Conservation (phyloP, 2,329 filamentous ascomycete genomes). For the Gaeumannomyces sp. region DNA sequence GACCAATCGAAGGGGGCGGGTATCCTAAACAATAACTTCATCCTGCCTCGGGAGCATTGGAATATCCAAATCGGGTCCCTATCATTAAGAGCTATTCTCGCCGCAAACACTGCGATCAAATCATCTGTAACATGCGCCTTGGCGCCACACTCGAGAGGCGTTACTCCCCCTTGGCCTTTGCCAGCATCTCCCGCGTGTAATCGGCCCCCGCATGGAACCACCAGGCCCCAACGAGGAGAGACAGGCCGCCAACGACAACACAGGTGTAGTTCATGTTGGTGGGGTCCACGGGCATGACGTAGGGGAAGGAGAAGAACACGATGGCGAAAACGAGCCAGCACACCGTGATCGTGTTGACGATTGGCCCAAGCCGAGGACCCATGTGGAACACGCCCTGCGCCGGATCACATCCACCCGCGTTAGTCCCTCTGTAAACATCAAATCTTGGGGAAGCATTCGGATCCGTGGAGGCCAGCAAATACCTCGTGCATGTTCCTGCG, state of each 20-base stretch:
- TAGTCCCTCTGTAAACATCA: neutral
- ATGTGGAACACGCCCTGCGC: constrained; percentile 30
- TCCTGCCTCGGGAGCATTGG: too few species aligned
- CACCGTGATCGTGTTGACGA: constrained; percentile 30
- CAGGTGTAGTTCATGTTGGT: constrained; percentile 38
- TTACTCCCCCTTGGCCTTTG: constrained; percentile 1
- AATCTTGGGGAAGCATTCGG: too few species aligned
- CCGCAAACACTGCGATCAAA: too few species aligned
- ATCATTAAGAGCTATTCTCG: too few species aligned
- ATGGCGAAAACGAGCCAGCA: constrained; percentile 34
- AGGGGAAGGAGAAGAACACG: constrained; percentile 39
- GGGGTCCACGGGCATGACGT: constrained; percentile 13
- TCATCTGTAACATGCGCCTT: too few species aligned
- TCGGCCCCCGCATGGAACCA: constrained; percentile 1
- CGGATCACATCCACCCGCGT: neutral
- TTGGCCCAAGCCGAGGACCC: constrained; percentile 24
- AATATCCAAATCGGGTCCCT: too few species aligned
- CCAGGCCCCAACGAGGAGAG: neutral
- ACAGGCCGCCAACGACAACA: constrained; percentile 20
- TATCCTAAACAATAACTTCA: too few species aligned
- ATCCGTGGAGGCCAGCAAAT: neutral
- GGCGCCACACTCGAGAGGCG: too few species aligned
- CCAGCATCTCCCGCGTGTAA: constrained; percentile 8
- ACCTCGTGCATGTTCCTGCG: constrained; percentile 30
- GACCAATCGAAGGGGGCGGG: too few species aligned